Base-by-base conservation (phyloP, 2,329 filamentous ascomycete species). In the Mycosphaerella arachidis region DNA sequence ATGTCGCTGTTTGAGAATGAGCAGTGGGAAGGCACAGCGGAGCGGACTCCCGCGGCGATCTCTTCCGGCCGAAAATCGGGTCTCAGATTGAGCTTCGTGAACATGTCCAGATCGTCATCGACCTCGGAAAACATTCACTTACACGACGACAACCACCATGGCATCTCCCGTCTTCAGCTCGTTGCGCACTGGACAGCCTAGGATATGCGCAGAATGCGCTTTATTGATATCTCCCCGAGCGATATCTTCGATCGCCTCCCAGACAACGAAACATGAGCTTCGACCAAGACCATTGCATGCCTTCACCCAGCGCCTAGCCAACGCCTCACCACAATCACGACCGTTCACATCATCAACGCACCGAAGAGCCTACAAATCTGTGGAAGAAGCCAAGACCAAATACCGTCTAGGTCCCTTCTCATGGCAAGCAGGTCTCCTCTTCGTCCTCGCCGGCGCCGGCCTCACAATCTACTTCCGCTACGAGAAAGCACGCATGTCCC, bases 381-480 rank as follows among this genome's bases (percentile, higher is more conserved):
- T 79, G 18, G 64, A 79, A 68, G 73, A 80, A 69, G 77, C 77
- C 30, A 78, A 77, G 63, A 70, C 77, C 45, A 71, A 74, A 31
- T 73, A 79, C 66, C 74, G 73, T 53, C 74, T 76, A 46, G 79
- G 79, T 33, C 94, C 94, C 31, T 97, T 99, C 79, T 96, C 92
- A 56, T 92, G 90, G 86, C 93, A 91, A 77, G 89, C 93, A 33
- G 93, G 91, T 18, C 68, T 92, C 54, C 82, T 99, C 64, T 97
- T 99, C 79, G 81, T 97, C 65, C 73, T 83, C 51, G 89, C 92
- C 2, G 92, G 90, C 68, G 86, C 79, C 12, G 88, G 86, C 30
- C 82, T 99, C 70, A 86, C 92, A 62, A 85, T 90, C 77, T 99
- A 97, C 75, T 97, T 99, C 77, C 91, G 92, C 71, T 86, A 87